Evolutionary conservation across 2,329 filamentous ascomycete genomes (phyloP).

Genomic region (Leptographium flavum): DNA sequence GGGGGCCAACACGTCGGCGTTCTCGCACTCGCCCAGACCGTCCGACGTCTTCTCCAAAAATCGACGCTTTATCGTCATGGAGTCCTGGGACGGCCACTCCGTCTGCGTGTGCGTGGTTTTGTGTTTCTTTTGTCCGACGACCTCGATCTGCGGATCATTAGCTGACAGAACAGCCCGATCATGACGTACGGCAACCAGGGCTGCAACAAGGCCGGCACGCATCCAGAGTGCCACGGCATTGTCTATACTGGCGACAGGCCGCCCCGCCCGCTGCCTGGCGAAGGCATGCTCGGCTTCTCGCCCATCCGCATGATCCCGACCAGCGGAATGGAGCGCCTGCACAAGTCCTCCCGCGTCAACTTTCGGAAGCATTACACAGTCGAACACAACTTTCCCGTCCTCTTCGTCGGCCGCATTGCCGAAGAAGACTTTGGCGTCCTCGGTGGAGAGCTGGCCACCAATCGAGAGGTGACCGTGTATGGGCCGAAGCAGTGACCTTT

Average conservation of each 20-base stretch:
- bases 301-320: constrained; percentile 30
- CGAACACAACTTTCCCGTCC: constrained; percentile 43
- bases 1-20: constrained; percentile 16
- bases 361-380: constrained; percentile 42
- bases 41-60: constrained; percentile 8
- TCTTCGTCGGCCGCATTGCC: constrained; percentile 37
- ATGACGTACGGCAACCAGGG: constrained; percentile 37
- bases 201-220: constrained; percentile 38
- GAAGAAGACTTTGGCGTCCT: constrained; percentile 19
- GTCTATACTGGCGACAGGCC: constrained; percentile 24
- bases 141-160: not conserved
- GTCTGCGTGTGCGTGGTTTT: constrained; percentile 35
- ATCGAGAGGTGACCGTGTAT: no score
- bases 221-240: constrained; percentile 38
- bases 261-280: constrained; percentile 21
- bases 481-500: no score
- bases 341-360: constrained; percentile 38
- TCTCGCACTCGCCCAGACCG: not conserved
- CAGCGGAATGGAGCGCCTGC: constrained; percentile 28
- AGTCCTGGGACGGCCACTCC: constrained; percentile 31
- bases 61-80: constrained; percentile 37
- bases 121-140: no score
- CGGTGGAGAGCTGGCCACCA: constrained; percentile 22
- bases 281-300: constrained; percentile 32
- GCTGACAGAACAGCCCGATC: constrained; percentile 32